Evolutionary conservation across 306 rosid species (phyloP).

Genomic region (Ormosia semicastrata): DNA sequence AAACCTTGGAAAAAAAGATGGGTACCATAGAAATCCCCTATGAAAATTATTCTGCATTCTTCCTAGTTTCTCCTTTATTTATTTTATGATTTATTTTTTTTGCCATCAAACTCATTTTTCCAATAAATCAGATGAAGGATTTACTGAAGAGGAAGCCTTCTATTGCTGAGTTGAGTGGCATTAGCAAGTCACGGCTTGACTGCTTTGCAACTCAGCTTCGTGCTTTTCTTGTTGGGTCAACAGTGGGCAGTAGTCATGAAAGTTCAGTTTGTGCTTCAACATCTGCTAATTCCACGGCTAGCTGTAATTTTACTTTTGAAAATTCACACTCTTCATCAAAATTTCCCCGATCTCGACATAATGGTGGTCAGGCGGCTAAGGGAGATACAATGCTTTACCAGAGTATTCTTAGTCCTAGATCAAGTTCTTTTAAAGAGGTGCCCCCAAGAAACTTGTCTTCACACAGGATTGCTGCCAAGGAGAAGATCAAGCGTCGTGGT

Average conservation of each 20-base stretch:
- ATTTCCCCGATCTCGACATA: constrained; percentile 64
- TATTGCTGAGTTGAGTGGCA: constrained; percentile 85
- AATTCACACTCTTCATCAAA: constrained; percentile 53
- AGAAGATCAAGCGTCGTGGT: constrained; percentile 67
- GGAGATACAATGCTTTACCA: constrained; percentile 62
- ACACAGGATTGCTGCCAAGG: constrained; percentile 66
- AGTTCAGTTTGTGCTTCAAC: constrained; percentile 33
- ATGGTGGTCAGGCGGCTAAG: constrained; percentile 57
- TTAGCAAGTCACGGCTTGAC: constrained; percentile 81
- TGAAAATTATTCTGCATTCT: neutral
- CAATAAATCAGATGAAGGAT: constrained; percentile 68
- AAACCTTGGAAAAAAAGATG: too few relatives aligned
- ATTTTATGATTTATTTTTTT: neutral
- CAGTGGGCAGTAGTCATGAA: constrained; percentile 38
- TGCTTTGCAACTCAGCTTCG: constrained; percentile 91
- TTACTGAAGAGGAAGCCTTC: constrained; percentile 78
- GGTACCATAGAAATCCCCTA: neutral
- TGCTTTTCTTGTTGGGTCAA: constrained; percentile 81
- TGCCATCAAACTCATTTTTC: neutral
- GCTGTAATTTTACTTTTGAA: constrained; percentile 41
- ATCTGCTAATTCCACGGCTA: constrained; percentile 28
- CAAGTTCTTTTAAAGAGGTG: constrained; percentile 88
- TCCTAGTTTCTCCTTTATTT: neutral
- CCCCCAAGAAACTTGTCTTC: constrained; percentile 61
- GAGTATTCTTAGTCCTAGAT: constrained; percentile 85